Percentiles rank a stretch among this genome's conserved stretches.
Conservation (phyloP, 768 basidiomycete genomes). For the Paxillus involutus region DNA sequence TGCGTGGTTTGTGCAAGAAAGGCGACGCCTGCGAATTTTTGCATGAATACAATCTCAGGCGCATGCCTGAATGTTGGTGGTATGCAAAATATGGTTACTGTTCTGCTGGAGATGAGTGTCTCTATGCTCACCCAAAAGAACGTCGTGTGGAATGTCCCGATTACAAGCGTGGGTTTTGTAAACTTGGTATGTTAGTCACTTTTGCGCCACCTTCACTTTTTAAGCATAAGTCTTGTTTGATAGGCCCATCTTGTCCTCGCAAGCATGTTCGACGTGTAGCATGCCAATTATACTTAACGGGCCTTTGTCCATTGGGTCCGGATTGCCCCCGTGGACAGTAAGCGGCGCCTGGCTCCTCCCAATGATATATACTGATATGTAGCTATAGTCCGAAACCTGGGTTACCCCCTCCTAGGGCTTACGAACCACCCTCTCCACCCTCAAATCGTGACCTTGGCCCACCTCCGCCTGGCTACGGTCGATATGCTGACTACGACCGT, state of each 20-base stretch:
- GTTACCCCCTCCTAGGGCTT: constrained; percentile 67
- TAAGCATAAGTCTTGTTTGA: constrained; percentile 7
- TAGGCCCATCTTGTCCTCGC: constrained; percentile 85
- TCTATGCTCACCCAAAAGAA: constrained; percentile 95
- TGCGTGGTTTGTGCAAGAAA: constrained; percentile 97
- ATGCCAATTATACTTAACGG: constrained; percentile 88
- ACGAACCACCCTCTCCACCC: constrained; percentile 74
- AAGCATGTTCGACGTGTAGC: constrained; percentile 92
- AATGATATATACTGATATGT: constrained; percentile 8
- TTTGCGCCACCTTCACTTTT: constrained; percentile 1
- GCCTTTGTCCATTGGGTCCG: constrained; percentile 89
- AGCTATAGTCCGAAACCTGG: constrained; percentile 70
- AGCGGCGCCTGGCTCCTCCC: constrained; percentile 33
- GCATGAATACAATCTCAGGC: constrained; percentile 96
- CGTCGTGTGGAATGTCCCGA: constrained; percentile 91
- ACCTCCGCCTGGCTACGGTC: constrained; percentile 88
- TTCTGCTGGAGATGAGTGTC: constrained; percentile 93
- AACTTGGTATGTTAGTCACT: constrained; percentile 61
- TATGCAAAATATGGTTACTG: constrained; percentile 98
- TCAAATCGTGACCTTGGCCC: constrained; percentile 82
- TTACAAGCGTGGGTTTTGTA: constrained; percentile 95
- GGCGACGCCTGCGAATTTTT: constrained; percentile 97
- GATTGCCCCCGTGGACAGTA: constrained; percentile 90
- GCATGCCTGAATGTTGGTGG: constrained; percentile 99
- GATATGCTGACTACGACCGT: constrained; percentile 78